Evolutionary conservation across 768 basidiomycete genomes (phyloP).

Genomic region (Amanita polypyramis): DNA sequence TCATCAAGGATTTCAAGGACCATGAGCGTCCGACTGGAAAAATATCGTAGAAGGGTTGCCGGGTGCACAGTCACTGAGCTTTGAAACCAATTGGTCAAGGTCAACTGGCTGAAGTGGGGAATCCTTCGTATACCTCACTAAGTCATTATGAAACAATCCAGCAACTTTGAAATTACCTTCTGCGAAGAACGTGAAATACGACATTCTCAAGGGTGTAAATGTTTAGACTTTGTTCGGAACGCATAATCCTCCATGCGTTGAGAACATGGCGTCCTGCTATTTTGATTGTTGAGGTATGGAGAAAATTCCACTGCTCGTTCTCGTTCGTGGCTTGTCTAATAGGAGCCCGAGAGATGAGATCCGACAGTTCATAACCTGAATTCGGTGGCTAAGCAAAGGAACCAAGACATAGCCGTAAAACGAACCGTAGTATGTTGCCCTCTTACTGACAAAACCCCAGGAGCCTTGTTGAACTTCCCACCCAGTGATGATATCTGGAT

Average conservation of each 20-base stretch:
- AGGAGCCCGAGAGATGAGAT: conserved; percentile 70
- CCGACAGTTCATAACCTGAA: conserved; percentile 61
- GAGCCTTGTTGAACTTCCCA: conserved; percentile 86
- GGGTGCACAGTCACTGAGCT: conserved; percentile 48
- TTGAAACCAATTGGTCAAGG: conserved; percentile 60
- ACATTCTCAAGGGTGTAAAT: conserved; percentile 89
- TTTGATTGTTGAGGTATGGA: conserved; percentile 73
- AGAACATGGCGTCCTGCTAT: conserved; percentile 85
- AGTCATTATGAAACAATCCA: background rate
- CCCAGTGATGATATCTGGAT: conserved; percentile 87
- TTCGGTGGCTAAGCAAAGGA: background rate
- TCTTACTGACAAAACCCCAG: conserved; percentile 83
- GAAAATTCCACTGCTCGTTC: conserved; percentile 60
- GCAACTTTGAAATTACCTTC: conserved; percentile 36
- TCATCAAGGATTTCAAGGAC: conserved; percentile 74
- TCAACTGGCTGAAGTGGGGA: conserved; percentile 58
- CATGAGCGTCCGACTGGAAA: conserved; percentile 51
- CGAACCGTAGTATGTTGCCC: conserved; percentile 51
- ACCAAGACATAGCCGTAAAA: conserved; percentile 9
- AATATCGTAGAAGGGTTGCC: conserved; percentile 49
- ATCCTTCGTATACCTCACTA: conserved; percentile 32
- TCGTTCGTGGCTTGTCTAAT: conserved; percentile 22
- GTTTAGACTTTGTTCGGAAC: conserved; percentile 66
- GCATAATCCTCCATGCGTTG: conserved; percentile 89
- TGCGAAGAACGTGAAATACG: conserved; percentile 67